These are phyloP conservation scores for Geotrichum candidum DNA, from an alignment of 1,139 yeast genomes.

Conservation along the genomic window DNA sequence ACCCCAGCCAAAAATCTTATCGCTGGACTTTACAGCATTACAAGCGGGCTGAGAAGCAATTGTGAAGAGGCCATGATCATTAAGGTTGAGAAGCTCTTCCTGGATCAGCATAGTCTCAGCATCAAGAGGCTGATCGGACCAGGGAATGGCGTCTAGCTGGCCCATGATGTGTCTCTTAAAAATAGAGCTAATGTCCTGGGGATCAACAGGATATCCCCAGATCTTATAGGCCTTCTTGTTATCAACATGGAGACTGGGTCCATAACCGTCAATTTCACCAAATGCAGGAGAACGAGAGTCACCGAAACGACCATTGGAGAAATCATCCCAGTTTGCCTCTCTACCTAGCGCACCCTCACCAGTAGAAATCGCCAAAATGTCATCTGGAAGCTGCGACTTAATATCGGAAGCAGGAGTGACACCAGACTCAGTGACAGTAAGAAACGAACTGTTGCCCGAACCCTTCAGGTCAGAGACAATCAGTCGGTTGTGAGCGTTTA, in stretches of 20 bases:
- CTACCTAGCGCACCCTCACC: slow-evolving; percentile 84
- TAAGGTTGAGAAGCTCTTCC: slow-evolving; percentile 77
- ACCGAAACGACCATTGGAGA: slow-evolving; percentile 96
- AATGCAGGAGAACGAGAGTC: slow-evolving; percentile 94
- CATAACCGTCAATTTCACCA: slow-evolving; percentile 97
- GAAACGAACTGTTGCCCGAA: slow-evolving; percentile 14
- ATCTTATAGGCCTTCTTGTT: slow-evolving; percentile 60
- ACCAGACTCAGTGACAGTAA: slow-evolving; percentile 21
- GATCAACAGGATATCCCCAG: slow-evolving; percentile 79
- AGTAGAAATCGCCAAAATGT: slow-evolving; percentile 66
- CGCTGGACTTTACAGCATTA: slow-evolving; percentile 62
- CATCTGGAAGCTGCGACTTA: slow-evolving; percentile 41
- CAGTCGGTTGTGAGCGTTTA: slow-evolving; percentile 44
- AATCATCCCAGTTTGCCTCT: slow-evolving; percentile 98
- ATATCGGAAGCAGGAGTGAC: slow-evolving; percentile 15
- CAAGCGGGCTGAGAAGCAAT: slow-evolving; percentile 95
- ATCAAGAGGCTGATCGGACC: slow-evolving; percentile 81
- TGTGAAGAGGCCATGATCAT: slow-evolving; percentile 72
- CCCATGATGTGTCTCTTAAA: slow-evolving; percentile 73
- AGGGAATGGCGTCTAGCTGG: slow-evolving; percentile 73
- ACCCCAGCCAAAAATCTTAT: slow-evolving; percentile 94
- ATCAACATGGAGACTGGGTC: slow-evolving; percentile 77
- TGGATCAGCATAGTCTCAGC: slow-evolving; percentile 91
- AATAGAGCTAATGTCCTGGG: slow-evolving; percentile 57
- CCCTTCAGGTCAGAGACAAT: slow-evolving; percentile 33